These are phyloP conservation scores for Musa balbisiana DNA, from an alignment of 202 grass and related monocot species.

Conservation along the genomic window DNA sequence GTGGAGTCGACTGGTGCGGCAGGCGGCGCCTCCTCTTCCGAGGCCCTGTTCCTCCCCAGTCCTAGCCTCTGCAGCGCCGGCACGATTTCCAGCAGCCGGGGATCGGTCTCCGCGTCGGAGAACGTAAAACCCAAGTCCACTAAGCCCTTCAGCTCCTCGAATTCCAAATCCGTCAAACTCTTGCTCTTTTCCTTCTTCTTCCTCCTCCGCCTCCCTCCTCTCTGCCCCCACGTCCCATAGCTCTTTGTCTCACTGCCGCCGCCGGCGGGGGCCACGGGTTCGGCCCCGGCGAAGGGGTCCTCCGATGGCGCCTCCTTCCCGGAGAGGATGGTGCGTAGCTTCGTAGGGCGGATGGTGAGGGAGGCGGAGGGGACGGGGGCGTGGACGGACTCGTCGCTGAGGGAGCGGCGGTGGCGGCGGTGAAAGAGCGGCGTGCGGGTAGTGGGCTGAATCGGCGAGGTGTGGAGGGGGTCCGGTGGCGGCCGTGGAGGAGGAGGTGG, in stretches of 20 bases:
- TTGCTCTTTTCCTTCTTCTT: background rate
- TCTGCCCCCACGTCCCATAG: background rate
- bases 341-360: conserved; percentile 17
- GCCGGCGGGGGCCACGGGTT: background rate
- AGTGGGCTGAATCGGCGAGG: background rate
- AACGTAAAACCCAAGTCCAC: conserved; percentile 41
- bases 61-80: background rate
- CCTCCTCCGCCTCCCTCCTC: background rate
- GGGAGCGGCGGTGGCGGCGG: conserved; percentile 23
- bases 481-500: background rate
- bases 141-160: conserved; percentile 74
- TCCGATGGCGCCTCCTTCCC: conserved; percentile 32
- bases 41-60: background rate
- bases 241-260: background rate
- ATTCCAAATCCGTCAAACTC: conserved; percentile 55
- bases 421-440: background rate
- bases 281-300: background rate
- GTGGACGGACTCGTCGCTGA: conserved; percentile 19
- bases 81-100: conserved; percentile 12
- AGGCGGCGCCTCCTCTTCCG: no score
- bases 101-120: conserved; percentile 13
- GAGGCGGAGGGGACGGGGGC: conserved; percentile 6
- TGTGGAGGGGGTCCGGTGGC: background rate
- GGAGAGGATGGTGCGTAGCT: conserved; percentile 43
- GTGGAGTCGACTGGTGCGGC: background rate